Evolutionary conservation across 2,329 filamentous ascomycete species (phyloP).

Genomic region (Zymoseptoria brevis): DNA sequence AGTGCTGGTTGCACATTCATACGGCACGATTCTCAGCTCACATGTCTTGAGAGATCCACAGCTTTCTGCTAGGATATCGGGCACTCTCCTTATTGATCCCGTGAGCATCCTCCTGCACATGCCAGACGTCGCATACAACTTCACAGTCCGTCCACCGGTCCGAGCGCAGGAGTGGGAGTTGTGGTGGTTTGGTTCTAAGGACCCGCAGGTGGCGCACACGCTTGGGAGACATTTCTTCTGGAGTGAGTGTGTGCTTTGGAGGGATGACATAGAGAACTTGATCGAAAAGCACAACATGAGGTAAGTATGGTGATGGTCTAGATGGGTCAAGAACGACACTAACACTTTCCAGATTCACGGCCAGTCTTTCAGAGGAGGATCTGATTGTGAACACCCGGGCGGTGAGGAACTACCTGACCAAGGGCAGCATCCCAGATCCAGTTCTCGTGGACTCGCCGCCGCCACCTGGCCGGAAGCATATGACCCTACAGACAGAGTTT

Average conservation of each 20-base stretch:
- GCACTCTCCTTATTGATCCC: conserved; percentile 52
- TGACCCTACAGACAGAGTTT: conserved; percentile 26
- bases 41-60: conserved; percentile 49
- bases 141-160: conserved; percentile 41
- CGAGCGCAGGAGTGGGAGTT: conserved; percentile 63
- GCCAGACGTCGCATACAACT: conserved; percentile 65
- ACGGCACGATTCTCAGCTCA: conserved; percentile 56
- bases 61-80: conserved; percentile 41
- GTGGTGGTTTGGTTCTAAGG: conserved; percentile 62
- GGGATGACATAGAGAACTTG: conserved; percentile 49
- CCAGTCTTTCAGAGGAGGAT: conserved; percentile 53
- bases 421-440: conserved; percentile 25
- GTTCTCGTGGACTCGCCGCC: conserved; percentile 14
- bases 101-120: conserved; percentile 61
- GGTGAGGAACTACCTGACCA: conserved; percentile 51
- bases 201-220: conserved; percentile 58
- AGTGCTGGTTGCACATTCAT: conserved; percentile 53
- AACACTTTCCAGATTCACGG: conserved; percentile 37
- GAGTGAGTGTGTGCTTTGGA: conserved; percentile 63
- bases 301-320: not conserved
- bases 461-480: conserved; percentile 11
- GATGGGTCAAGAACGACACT: not conserved
- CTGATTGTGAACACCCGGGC: conserved; percentile 55
- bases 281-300: conserved; percentile 25
- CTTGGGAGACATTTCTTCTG: conserved; percentile 63